Conservation (phyloP, 2,329 filamentous ascomycete genomes). For the Pseudogymnoascus sp. region DNA sequence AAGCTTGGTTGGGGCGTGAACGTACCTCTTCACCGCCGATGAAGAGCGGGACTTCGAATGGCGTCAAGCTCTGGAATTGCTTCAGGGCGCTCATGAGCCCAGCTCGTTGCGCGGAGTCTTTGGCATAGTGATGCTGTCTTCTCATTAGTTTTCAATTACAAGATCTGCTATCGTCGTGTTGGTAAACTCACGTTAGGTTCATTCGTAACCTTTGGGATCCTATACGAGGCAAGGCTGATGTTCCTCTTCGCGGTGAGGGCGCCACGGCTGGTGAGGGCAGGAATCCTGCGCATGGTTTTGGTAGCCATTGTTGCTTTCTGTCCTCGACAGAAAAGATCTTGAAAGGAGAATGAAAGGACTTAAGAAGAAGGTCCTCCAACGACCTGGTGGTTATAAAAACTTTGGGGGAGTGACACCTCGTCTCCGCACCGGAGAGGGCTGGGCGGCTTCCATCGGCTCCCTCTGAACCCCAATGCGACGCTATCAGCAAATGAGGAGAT, state of each 20-base stretch:
- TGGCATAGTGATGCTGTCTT: constrained; percentile 74
- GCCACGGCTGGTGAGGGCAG: not conserved
- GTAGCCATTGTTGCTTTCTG: not conserved
- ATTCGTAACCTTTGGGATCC: constrained; percentile 76
- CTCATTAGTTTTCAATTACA: constrained; percentile 10
- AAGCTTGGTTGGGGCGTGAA: not conserved
- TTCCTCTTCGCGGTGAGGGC: not conserved
- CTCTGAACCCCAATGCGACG: not conserved
- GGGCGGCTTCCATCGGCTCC: not conserved
- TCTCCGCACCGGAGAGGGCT: not conserved
- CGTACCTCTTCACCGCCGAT: constrained; percentile 73
- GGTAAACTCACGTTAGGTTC: constrained; percentile 80
- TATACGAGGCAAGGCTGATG: constrained; percentile 48
- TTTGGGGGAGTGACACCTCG: not conserved
- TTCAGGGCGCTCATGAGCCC: constrained; percentile 68
- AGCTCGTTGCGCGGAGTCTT: constrained; percentile 70
- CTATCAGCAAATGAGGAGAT: constrained; percentile 7
- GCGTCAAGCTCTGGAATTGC: constrained; percentile 55
- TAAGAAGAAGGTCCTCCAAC: not conserved
- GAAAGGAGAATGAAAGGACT: not conserved
- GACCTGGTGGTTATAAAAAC: not conserved
- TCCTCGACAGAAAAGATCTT: not conserved
- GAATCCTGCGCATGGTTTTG: constrained; percentile 1
- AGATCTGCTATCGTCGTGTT: not conserved
- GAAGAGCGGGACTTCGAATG: constrained; percentile 72